Evolutionary conservation across 805 yeast species (phyloP).

Genomic region (Wickerhamomyces chambardii): DNA sequence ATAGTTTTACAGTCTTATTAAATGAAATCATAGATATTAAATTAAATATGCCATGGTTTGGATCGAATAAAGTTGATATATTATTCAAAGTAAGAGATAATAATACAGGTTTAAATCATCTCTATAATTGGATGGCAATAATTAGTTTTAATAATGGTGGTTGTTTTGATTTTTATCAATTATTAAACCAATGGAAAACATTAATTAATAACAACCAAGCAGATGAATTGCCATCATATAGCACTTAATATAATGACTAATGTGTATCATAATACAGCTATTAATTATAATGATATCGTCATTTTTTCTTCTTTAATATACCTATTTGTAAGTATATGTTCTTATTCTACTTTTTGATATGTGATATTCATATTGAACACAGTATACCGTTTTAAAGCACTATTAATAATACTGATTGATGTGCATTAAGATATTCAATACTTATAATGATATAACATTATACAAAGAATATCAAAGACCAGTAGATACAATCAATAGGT

Average conservation of each 20-base stretch:
- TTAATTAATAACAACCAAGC: slow-evolving; percentile 27
- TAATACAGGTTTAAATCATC: slow-evolving; percentile 24
- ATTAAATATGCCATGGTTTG: slow-evolving; percentile 43
- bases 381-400: too few species aligned
- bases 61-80: slow-evolving; percentile 39
- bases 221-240: slow-evolving; percentile 37
- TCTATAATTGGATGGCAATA: slow-evolving; percentile 27
- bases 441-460: too few species aligned
- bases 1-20: slow-evolving; percentile 31
- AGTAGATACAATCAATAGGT: too few species aligned
- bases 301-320: too few species aligned
- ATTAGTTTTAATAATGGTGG: slow-evolving; percentile 41
- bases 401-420: too few species aligned
- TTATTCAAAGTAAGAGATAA: slow-evolving; percentile 25
- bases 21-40: slow-evolving; percentile 21
- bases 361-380: too few species aligned
- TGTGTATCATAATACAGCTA: background rate
- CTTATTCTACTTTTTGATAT: too few species aligned
- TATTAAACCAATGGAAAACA: slow-evolving; percentile 23
- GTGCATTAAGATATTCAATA: too few species aligned
- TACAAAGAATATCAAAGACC: too few species aligned
- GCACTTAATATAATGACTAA: slow-evolving; percentile 1
- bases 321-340: too few species aligned
- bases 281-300: too few species aligned
- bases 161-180: slow-evolving; percentile 28